phyloP scores from a whole-genome alignment of 2,329 filamentous ascomycete species.

The Ophiostoma quercus region DNA sequence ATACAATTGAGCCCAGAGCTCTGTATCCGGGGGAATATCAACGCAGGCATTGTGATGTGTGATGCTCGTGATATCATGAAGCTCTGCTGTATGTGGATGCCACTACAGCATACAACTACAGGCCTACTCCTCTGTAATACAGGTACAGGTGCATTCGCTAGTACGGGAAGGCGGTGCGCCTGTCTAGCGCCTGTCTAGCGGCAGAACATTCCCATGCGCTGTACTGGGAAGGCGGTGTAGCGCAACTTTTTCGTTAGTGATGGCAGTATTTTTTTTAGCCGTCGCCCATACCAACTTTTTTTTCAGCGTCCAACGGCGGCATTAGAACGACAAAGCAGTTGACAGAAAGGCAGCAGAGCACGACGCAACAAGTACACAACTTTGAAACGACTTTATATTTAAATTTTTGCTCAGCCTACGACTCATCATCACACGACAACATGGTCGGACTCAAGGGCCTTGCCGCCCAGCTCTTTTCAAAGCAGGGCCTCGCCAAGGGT shows the following conservation, averaged over 20 bases:
- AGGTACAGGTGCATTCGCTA: background rate
- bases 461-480: conserved; percentile 55
- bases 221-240: conserved; percentile 24
- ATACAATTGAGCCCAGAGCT: background rate
- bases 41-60: background rate
- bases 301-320: background rate
- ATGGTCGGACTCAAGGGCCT: conserved; percentile 50
- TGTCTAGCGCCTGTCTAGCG: background rate
- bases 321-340: background rate
- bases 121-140: too few relatives aligned
- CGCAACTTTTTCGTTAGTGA: conserved; percentile 22
- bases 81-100: background rate
- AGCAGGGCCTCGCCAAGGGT: conserved; percentile 61
- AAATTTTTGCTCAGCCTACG: background rate
- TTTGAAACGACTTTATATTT: too few relatives aligned
- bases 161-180: conserved; percentile 23
- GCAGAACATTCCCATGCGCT: conserved; percentile 19
- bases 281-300: conserved; percentile 18
- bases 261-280: conserved; percentile 22
- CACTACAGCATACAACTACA: background rate
- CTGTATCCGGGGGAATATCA: background rate
- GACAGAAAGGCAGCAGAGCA: background rate
- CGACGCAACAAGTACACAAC: background rate
- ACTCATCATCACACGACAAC: conserved; percentile 26
- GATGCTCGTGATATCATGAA: background rate